A percentile compares a stretch with the other conserved stretches of the same genome.
These are phyloP conservation scores for Komagataella phaffii DNA, from an alignment of 805 yeast genomes.

Conservation along the genomic window DNA sequence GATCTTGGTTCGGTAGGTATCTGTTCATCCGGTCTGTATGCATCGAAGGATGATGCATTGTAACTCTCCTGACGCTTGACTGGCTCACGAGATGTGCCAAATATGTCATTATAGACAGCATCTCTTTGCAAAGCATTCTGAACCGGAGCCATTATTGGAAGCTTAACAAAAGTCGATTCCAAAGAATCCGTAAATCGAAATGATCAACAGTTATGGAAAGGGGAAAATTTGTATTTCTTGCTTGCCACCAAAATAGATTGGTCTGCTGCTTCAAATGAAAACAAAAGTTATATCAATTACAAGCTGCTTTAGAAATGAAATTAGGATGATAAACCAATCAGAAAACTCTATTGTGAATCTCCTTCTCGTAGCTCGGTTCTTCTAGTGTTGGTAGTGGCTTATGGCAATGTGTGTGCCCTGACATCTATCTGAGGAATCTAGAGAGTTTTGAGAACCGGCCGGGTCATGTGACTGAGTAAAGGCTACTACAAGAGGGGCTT, in stretches of 20 bases:
- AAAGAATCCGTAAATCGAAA: neutral
- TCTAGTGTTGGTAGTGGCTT: neutral
- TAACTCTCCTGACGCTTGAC: neutral
- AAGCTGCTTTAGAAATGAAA: neutral
- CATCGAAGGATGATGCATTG: neutral
- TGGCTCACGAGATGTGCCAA: conserved; percentile 12
- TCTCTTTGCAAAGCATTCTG: conserved; percentile 7
- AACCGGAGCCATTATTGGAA: neutral
- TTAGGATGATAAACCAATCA: neutral
- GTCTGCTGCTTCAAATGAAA: neutral
- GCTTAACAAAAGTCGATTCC: neutral
- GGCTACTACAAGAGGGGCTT: neutral
- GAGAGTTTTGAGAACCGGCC: neutral
- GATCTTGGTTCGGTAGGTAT: neutral
- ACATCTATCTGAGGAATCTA: neutral
- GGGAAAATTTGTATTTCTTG: neutral
- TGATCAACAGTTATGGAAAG: neutral
- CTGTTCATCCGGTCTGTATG: neutral
- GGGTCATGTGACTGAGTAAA: neutral
- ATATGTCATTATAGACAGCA: conserved; percentile 17
- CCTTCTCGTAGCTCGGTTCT: neutral
- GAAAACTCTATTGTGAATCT: neutral
- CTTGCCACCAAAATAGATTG: neutral
- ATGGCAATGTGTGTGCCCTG: neutral
- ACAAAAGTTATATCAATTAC: neutral